phyloP scores from a whole-genome alignment of 75 land plant species.

The Pinus taeda region DNA sequence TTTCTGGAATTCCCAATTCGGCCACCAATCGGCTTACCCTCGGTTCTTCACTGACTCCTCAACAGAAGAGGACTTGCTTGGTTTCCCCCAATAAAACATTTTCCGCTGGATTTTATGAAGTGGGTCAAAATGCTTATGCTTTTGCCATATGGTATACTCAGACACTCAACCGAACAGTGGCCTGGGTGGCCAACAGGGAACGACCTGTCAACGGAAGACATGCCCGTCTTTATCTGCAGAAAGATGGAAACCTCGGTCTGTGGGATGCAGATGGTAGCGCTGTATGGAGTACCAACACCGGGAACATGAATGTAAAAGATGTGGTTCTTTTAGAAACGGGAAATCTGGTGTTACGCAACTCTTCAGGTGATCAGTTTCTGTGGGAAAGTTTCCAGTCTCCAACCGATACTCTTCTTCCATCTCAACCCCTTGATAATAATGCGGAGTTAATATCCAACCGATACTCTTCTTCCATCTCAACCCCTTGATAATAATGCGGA shows the following conservation, averaged over 20 bases:
- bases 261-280: background rate
- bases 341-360: too few species aligned
- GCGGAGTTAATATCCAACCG: constrained; percentile 14
- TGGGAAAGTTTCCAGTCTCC: constrained; percentile 38
- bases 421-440: constrained; percentile 7
- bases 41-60: background rate
- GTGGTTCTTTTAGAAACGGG: too few species aligned
- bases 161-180: background rate
- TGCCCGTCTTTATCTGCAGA: background rate
- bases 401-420: constrained; percentile 26
- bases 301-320: too few species aligned
- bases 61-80: background rate
- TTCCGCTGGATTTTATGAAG: background rate
- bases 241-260: too few species aligned
- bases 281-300: constrained; percentile 19
- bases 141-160: constrained; percentile 1
- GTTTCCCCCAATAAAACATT: background rate
- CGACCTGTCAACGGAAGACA: background rate
- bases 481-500: background rate
- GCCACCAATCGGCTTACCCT: background rate
- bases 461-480: constrained; percentile 29
- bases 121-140: background rate
- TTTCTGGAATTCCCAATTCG: too few species aligned
- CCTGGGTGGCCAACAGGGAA: background rate
- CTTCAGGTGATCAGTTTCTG: background rate